A percentile compares a stretch with the other conserved stretches of the same genome.
Conservation (phyloP, 305 asterid species). For the Lippia alba region DNA sequence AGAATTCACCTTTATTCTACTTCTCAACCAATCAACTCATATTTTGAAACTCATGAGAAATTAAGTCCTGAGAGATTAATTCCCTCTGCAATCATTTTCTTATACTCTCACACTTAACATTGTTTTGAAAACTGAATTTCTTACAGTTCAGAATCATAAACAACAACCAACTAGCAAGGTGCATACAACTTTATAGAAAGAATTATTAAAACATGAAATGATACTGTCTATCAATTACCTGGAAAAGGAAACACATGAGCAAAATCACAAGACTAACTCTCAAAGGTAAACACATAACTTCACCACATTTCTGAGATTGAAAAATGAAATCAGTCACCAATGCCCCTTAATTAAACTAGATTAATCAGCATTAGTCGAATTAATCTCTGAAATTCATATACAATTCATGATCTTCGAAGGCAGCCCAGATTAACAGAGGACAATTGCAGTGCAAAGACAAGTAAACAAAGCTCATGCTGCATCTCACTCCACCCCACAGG, state of each 20-base stretch:
- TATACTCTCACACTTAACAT: neutral
- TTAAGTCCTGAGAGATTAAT: constrained; percentile 2
- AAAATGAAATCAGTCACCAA: too few relatives aligned
- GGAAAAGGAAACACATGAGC: too few relatives aligned
- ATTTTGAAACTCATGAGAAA: neutral
- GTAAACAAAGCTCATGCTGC: too few relatives aligned
- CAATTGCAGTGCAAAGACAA: too few relatives aligned
- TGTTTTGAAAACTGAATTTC: neutral
- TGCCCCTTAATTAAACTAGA: neutral
- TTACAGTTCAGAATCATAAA: neutral
- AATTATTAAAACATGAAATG: neutral
- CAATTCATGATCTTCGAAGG: too few relatives aligned
- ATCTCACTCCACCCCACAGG: too few relatives aligned
- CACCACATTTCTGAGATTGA: too few relatives aligned
- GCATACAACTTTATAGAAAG: too few relatives aligned
- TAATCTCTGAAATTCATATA: too few relatives aligned
- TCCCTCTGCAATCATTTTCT: constrained; percentile 7
- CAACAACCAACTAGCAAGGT: constrained; percentile 4
- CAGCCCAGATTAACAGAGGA: too few relatives aligned
- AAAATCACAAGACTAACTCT: too few relatives aligned
- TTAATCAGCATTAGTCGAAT: too few relatives aligned
- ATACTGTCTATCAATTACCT: neutral
- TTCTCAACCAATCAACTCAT: constrained; percentile 9
- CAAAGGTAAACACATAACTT: neutral
- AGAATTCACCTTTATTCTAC: neutral